Evolutionary conservation across 768 basidiomycete genomes (phyloP), one percentile per base, ranked within the genome.

Genomic region (Trametes maxima): DNA sequence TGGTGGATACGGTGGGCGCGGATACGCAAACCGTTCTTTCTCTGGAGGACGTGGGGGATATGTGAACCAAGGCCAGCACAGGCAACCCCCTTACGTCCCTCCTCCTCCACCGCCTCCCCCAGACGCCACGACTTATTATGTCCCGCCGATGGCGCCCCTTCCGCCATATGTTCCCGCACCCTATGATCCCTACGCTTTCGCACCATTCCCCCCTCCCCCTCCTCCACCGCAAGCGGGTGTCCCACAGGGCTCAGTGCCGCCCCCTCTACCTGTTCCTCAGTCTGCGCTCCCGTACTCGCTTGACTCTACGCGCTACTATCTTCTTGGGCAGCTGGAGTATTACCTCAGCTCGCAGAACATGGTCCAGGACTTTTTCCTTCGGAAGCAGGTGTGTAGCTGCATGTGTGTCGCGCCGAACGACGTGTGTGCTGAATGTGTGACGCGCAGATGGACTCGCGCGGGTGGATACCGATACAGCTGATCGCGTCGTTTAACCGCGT

Each of bases 261-360:
- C 69, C 36, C 73, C 75, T 11, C 69, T 85, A 17, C 83, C 85
- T 2, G 71, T 78, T 19, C 82, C 86, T 4, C 56, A 79, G 46
- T 75, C 82, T 1, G 70, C 70, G 16, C 53, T 85, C 14, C 66
- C 80, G 5, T 87, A 84, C 76, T 80, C 85, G 1, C 70, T 91
- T 13, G 92, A 95, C 68, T 74, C 83, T 22, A 85, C 82, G 51
- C 74, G 86, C 50, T 88, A 81, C 68, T 86, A 83, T 70, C 77
- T 96, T 25, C 81, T 96, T 45, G 88, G 85, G 1, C 90, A 96
- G 73, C 75, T 96, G 53, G 95, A 96, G 75, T 97, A 94, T 73
- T 98, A 96, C 76, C 80, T 98, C 66, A 92, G 93, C 67, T 80
- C 88, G 57, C 88, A 97, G 71, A 97, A 96, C 71, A 80, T 98